Percentiles rank a stretch among this genome's conserved stretches.
These are phyloP conservation scores for Hypoxylon sp. DNA, from an alignment of 2,329 filamentous ascomycete genomes.

Conservation along the genomic window DNA sequence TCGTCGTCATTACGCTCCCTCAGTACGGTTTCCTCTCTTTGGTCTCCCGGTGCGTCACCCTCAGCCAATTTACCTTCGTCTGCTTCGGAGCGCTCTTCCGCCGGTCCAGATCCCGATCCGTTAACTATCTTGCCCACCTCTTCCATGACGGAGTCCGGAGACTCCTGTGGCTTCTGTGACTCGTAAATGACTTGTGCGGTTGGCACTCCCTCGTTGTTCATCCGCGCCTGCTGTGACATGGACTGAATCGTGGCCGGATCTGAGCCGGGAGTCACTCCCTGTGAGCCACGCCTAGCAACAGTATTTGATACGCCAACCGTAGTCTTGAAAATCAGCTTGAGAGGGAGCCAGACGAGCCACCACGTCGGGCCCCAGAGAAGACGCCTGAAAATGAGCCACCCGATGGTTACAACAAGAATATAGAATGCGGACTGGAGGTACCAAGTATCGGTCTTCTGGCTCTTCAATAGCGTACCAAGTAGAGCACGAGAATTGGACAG, in stretches of 20 bases:
- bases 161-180: conserved; percentile 47
- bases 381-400: conserved; percentile 88
- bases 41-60: conserved; percentile 33
- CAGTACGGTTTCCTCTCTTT: conserved; percentile 49
- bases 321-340: conserved; percentile 74
- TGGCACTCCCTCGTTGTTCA: conserved; percentile 59
- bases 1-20: conserved; percentile 51
- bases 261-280: conserved; percentile 43
- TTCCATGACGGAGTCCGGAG: conserved; percentile 58
- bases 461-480: conserved; percentile 81
- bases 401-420: conserved; percentile 79
- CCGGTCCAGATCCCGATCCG: conserved; percentile 29
- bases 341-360: conserved; percentile 88
- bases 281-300: conserved; percentile 57
- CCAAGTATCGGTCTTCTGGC: conserved; percentile 98
- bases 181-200: conserved; percentile 63
- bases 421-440: conserved; percentile 93
- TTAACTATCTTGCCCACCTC: conserved; percentile 68
- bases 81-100: conserved; percentile 28
- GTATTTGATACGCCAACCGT: conserved; percentile 67
- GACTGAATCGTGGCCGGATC: conserved; percentile 43
- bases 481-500: conserved; percentile 80
- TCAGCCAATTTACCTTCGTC: not conserved
- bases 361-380: conserved; percentile 89
- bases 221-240: conserved; percentile 42